A percentile compares a stretch with the other conserved stretches of the same genome.
These are phyloP conservation scores for Acanthochlamys bracteata DNA, from an alignment of 106 monocot genomes.

Conservation along the genomic window DNA sequence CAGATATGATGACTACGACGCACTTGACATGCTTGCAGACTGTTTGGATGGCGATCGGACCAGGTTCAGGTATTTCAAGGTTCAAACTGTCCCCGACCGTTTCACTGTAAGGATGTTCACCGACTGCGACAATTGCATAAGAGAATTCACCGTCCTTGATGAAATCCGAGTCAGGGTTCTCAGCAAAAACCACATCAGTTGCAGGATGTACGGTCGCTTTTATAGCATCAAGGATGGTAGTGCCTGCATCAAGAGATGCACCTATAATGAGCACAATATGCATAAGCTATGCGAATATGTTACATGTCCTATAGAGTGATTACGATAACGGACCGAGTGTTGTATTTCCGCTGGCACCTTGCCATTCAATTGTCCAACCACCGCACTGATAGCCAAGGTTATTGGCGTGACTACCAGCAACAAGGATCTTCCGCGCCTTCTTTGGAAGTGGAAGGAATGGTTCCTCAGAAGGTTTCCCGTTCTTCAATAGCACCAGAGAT, in stretches of 20 bases:
- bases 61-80: conserved; percentile 38
- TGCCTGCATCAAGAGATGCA: conserved; percentile 29
- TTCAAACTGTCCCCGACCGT: conserved; percentile 33
- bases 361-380: conserved; percentile 52
- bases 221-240: conserved; percentile 65
- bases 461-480: conserved; percentile 20
- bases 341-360: conserved; percentile 34
- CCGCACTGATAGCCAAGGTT: conserved; percentile 57
- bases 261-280: background rate
- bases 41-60: conserved; percentile 31
- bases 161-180: conserved; percentile 27
- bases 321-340: conserved; percentile 21
- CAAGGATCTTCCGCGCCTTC: conserved; percentile 33
- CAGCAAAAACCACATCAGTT: conserved; percentile 51
- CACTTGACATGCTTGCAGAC: conserved; percentile 47
- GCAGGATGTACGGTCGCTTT: conserved; percentile 27
- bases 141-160: conserved; percentile 24
- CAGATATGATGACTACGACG: conserved; percentile 54
- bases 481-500: conserved; percentile 51
- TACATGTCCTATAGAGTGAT: no score
- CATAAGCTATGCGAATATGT: no score
- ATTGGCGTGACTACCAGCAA: conserved; percentile 42
- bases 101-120: conserved; percentile 38
- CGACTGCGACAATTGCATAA: conserved; percentile 40
- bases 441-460: conserved; percentile 42